Conservation (phyloP, 2,329 filamentous ascomycete genomes). For the Grosmannia serpens region DNA sequence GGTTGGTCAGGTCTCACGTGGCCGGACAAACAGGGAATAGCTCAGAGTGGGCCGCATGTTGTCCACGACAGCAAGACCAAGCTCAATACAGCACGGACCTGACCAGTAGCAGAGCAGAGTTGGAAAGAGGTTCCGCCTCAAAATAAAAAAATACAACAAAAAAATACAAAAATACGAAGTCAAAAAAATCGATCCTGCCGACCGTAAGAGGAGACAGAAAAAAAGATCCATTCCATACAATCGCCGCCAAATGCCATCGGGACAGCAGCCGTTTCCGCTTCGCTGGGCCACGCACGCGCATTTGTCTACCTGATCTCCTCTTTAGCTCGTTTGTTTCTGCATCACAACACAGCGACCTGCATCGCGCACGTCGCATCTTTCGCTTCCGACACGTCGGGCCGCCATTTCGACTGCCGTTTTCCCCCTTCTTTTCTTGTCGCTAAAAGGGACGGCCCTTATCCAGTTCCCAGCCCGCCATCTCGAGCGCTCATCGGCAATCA, state of each 20-base stretch:
- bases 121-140: conserved; percentile 2
- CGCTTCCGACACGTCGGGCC: not conserved
- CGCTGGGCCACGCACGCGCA: not conserved
- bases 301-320: not conserved
- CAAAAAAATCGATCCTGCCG: not conserved
- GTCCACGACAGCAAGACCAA: conserved; percentile 3
- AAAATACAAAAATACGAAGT: conserved; percentile 1
- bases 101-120: not conserved
- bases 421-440: not conserved
- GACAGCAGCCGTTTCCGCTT: not conserved
- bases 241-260: not conserved
- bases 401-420: not conserved
- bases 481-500: not conserved
- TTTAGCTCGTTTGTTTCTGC: not conserved
- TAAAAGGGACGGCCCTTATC: not conserved
- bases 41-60: not conserved
- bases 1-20: conserved; percentile 2
- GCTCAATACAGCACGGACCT: not conserved
- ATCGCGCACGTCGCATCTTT: not conserved
- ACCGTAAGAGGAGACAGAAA: not conserved
- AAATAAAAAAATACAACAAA: conserved; percentile 7
- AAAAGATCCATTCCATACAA: not conserved
- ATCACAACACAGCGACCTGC: not conserved
- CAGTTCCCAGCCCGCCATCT: not conserved
- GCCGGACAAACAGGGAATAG: conserved; percentile 6